These are phyloP conservation scores for Phytopythium helicoides DNA, from an alignment of 352 stramenopile species.

Conservation along the genomic window DNA sequence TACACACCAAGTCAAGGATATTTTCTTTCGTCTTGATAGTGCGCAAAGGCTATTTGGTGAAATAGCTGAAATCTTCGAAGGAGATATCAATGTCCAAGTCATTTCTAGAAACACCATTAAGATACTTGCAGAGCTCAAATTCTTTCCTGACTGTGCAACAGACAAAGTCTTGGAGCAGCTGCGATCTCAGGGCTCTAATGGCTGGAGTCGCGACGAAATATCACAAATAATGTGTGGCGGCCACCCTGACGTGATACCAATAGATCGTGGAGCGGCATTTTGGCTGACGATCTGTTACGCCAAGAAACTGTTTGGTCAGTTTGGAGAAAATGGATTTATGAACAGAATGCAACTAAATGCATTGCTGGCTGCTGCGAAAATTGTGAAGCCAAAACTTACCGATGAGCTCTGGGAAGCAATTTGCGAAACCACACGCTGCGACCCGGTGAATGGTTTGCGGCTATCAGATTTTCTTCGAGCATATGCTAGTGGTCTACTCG, in stretches of 20 bases:
- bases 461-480: slow-evolving; percentile 35
- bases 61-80: slow-evolving; percentile 37
- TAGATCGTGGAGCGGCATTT: slow-evolving; percentile 29
- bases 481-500: slow-evolving; percentile 32
- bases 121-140: slow-evolving; percentile 8
- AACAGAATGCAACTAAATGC: slow-evolving; percentile 31
- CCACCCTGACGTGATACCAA: slow-evolving; percentile 22
- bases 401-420: slow-evolving; percentile 35
- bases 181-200: slow-evolving; percentile 4
- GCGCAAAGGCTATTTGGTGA: slow-evolving; percentile 40
- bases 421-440: slow-evolving; percentile 21
- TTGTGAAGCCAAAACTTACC: slow-evolving; percentile 33
- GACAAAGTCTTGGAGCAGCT: not conserved
- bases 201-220: slow-evolving; percentile 34
- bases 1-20: slow-evolving; percentile 30
- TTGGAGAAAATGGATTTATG: slow-evolving; percentile 34
- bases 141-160: too few species aligned
- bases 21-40: slow-evolving; percentile 41
- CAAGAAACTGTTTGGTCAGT: slow-evolving; percentile 39
- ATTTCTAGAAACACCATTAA: slow-evolving; percentile 33
- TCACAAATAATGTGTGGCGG: slow-evolving; percentile 31
- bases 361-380: slow-evolving; percentile 26
- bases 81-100: slow-evolving; percentile 17
- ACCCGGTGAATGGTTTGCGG: slow-evolving; percentile 13
- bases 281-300: slow-evolving; percentile 53